Evolutionary conservation across 2,329 filamentous ascomycete genomes (phyloP).

Genomic region (Fusarium subglutinans): DNA sequence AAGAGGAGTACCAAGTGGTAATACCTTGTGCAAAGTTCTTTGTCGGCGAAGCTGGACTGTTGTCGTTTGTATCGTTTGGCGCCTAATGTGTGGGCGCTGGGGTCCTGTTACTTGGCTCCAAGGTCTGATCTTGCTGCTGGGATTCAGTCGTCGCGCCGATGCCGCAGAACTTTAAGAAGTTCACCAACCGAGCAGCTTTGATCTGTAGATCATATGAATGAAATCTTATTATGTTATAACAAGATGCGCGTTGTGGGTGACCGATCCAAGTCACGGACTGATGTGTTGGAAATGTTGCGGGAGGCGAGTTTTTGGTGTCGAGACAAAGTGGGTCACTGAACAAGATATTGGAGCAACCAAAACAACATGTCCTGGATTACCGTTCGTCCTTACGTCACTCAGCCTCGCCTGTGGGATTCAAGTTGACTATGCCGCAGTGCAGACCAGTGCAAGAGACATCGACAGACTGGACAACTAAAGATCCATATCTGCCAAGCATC

Average conservation of each 20-base stretch:
- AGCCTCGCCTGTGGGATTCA: background rate
- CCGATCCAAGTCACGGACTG: background rate
- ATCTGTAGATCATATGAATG: background rate
- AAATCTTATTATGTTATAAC: background rate
- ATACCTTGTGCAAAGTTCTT: background rate
- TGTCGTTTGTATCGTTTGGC: background rate
- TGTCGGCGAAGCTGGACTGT: no score
- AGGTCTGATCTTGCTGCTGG: background rate
- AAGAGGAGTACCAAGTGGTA: fast-evolving
- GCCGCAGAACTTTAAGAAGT: no score
- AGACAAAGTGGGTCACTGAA: background rate
- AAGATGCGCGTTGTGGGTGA: background rate
- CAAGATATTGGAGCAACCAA: background rate
- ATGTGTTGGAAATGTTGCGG: background rate
- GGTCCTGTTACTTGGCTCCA: background rate
- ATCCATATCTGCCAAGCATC: fast-evolving
- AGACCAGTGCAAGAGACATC: background rate
- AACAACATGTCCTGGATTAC: background rate
- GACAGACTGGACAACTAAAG: background rate
- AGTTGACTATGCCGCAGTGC: background rate
- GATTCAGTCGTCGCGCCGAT: background rate
- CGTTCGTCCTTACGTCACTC: no score
- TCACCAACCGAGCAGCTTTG: fast-evolving
- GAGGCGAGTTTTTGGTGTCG: background rate
- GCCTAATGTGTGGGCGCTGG: background rate